Evolutionary conservation across 179 eudicot genomes (phyloP), one percentile per base, ranked within the genome.

Genomic region (Silene coronaria): DNA sequence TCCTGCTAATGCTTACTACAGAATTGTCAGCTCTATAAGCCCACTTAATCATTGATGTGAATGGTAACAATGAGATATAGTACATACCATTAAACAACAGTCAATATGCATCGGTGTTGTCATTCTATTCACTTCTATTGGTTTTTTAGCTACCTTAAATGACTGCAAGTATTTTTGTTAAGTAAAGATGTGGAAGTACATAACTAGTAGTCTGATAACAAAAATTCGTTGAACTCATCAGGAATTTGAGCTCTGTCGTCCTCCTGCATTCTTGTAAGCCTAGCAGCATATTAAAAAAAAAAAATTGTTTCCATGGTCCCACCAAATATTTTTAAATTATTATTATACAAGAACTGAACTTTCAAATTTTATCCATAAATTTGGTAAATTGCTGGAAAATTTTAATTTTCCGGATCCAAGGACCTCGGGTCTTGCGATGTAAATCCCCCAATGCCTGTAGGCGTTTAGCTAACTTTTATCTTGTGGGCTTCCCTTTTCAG

Each of bases 401-500:
- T 55, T 16, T 0, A 55, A 0, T 2, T 55, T 17, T 55, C 8
- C 59, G 9, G 22, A 55, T 13, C 59, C 59, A n/a, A 55, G 21
- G 9, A 55, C 59, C 21, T n/a, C 22, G 2, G 21, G 19, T 55
- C 59, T 17, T 55, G n/a, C 19, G 0, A 55, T 17, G 59, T 55
- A 55, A 55, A 17, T 55, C 59, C 21, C 5, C 59, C 7, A 55
- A 55, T 55, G 21, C 8, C n/a, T n/a, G 8, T 16, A 16, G 59
- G 51, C 51, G 9, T 45, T 38, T 27, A 51, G 23, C 74, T 71
- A 32, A 28, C 6, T 27, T 14, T 27, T 19, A 24, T 8, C 67
- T 12, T 74, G 65, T 55, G 23, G 57, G 21, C 9, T 55, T 55
- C 23, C 66, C 34, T 70, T 38, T 72, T 75, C 92, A 96, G 99